Evolutionary conservation across 2,329 filamentous ascomycete species (phyloP), one percentile per base, ranked within the genome.

Genomic region (Fusarium napiforme): DNA sequence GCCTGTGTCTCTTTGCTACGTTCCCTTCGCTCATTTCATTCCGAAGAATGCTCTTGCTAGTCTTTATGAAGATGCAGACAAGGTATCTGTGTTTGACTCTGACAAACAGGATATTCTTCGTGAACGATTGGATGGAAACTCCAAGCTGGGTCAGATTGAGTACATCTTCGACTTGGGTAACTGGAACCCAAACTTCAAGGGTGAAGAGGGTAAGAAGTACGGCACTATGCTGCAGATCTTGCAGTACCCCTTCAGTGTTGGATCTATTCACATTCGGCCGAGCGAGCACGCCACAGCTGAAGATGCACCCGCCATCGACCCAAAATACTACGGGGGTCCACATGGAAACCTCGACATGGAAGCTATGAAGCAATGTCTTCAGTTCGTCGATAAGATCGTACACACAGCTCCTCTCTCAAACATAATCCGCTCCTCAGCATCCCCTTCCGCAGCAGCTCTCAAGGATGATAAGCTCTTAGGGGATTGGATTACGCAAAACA

Each of bases 181-280:
- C 64, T 86, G 83, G 81, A 86, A 80, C 61, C 79, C 84, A 2
- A 55, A 78, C 71, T 79, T 85, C 77, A 55, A 74, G 39, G 60
- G 79, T 60, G 52, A 79, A 69, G 64, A 77, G 49, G 80, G 78
- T 4, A 87, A 84, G 67, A 83, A 82, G 61, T 87, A 88, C 63
- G 85, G 80, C 14, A 86, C 84, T 6, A 83, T 87, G 80, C 71
- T 88, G 1, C 83, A 85, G 64, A 85, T 87, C 65, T 77, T 88
- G 2, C 86, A 88, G 67, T 87, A 88, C 75, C 87, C 87, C 0
- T 87, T 87, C 36, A 84, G 85, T 0, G 79, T 81, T 7, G 87
- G 87, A 0, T 84, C 81, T 4, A 80, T 88, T 15, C 87, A 89
- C 66, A 83, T 88, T 56, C 77, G 64, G 6, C 71, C 79, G 4